Conservation (phyloP, 2,329 filamentous ascomycete genomes). For the Colletotrichum tanaceti region DNA sequence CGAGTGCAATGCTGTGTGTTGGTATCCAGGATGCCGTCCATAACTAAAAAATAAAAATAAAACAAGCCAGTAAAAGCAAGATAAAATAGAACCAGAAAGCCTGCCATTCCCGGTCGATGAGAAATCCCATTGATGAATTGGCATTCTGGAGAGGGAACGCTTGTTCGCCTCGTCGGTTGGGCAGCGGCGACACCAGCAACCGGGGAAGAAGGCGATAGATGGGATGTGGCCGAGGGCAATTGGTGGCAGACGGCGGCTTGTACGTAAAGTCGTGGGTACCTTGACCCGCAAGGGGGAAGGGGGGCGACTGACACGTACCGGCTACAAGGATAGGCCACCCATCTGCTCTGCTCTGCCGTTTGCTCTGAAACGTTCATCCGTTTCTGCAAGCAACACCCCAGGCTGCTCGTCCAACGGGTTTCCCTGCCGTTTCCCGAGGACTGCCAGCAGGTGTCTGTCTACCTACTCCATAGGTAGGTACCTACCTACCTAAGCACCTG, state of each 20-base stretch:
- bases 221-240: slow-evolving; percentile 34
- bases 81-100: not conserved
- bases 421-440: slow-evolving; percentile 18
- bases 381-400: slow-evolving; percentile 9
- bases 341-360: too few relatives aligned
- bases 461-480: not conserved
- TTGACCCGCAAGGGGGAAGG: not conserved
- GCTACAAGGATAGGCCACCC: slow-evolving; percentile 8
- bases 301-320: slow-evolving; percentile 5
- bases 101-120: slow-evolving; percentile 1
- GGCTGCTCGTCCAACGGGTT: not conserved
- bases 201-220: slow-evolving; percentile 3
- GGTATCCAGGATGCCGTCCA: slow-evolving; percentile 13
- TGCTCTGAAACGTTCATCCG: slow-evolving; percentile 10
- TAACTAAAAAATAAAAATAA: too few relatives aligned
- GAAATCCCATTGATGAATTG: slow-evolving; percentile 2
- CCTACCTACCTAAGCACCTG: not conserved
- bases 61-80: not conserved
- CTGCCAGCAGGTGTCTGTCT: not conserved
- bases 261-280: slow-evolving; percentile 30
- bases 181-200: slow-evolving; percentile 16
- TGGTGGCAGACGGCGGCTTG: slow-evolving; percentile 29
- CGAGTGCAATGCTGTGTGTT: slow-evolving; percentile 23
- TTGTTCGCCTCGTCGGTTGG: slow-evolving; percentile 19
- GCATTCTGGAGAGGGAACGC: not conserved